Evolutionary conservation across 2,329 filamentous ascomycete species (phyloP), one percentile per base, ranked within the genome.

Genomic region (Diaporthe sp.): DNA sequence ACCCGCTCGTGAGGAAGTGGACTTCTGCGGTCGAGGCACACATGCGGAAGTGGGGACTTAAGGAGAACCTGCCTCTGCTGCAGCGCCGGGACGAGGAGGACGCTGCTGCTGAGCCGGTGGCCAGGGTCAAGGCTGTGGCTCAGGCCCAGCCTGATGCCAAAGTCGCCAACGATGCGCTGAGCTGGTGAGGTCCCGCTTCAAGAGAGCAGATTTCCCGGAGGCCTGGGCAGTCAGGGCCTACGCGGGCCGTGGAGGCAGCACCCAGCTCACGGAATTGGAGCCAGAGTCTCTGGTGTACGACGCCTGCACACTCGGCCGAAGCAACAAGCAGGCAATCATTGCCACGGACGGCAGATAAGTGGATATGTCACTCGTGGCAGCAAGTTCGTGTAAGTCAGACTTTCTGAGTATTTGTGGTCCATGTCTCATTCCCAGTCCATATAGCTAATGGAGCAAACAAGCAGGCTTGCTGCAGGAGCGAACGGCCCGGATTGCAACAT

Each of bases 1-100:
- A 96, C 82, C 94, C 94, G 50, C 77, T 95, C 67, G 81, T 95
- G 52, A 82, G 78, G 74, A 91, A 88, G 81, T 96, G 94, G 94
- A 85, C 85, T 45, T 80, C 30, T 2, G 81, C 85, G 12, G 82
- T 89, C 1, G 78, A 83, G 30, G 81, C 79, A 7, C 84, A 88
- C 79, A 83, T 86, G 22, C 76, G 75, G 74, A 83, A 80, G 61
- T 89, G 82, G 79, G 79, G 79, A 28, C 77, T 75, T 19, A 33
- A 74, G 64, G 74, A 68, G 72, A 38, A 71, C 76, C 33, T 58
- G 75, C 38, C 75, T 17, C 72, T 54, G 54, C 77, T 66, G 68
- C 74, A 60, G 69, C 73, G 70, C 57, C 69, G 45, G 35, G 74
- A 73, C 12, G 76, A 70, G 9, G 75, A 77, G 12, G 76, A 50